Evolutionary conservation across 192 early-diverging fungal genomes (phyloP), one percentile per base, ranked within the genome.

Genomic region (Backusella tuberculispora): DNA sequence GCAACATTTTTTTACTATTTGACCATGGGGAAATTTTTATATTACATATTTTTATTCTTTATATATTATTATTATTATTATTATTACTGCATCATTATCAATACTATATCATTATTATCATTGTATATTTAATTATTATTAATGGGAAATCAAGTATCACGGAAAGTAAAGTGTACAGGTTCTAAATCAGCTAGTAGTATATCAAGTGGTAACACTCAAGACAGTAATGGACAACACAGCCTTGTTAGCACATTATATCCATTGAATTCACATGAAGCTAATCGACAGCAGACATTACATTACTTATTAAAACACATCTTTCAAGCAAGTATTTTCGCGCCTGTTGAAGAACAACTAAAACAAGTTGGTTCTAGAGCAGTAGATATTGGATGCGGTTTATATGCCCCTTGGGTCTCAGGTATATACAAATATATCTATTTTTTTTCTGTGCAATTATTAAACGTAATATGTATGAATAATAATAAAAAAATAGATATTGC

Each of bases 271-370:
- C 6, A 13, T 17, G 76, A 77, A 53, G 64, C 70, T 34, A 40
- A 38, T 6, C 71, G 66, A 48, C 65, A 73, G 34, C 71, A 68
- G 9, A 38, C 34, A 19, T 64, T 53, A 10, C 76, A 78, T 26
- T 78, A 78, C 34, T 34, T 78, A 24, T 45, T 78, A 34, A 78
- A 78, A 68, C 76, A 78, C 68, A 40, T 78, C n/a, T 68, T 73
- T 69, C 76, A 78, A 46, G 15, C 29, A 14, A 78, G 53, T 38
- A 17, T 41, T 4, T 68, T 73, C 44, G 76, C 76, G 1, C 76
- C 76, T 37, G 66, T 78, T 6, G 76, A 69, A 1, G 46, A 24
- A 5, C 6, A 56, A 4, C 13, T 78, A 8, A 41, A 43, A 0
- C 5, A 7, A 43, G 6, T 17, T 15, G 71, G n/a, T 0, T 41